These are phyloP conservation scores for Thyridium curvatum DNA, from an alignment of 2,329 filamentous ascomycete genomes.

Conservation along the genomic window DNA sequence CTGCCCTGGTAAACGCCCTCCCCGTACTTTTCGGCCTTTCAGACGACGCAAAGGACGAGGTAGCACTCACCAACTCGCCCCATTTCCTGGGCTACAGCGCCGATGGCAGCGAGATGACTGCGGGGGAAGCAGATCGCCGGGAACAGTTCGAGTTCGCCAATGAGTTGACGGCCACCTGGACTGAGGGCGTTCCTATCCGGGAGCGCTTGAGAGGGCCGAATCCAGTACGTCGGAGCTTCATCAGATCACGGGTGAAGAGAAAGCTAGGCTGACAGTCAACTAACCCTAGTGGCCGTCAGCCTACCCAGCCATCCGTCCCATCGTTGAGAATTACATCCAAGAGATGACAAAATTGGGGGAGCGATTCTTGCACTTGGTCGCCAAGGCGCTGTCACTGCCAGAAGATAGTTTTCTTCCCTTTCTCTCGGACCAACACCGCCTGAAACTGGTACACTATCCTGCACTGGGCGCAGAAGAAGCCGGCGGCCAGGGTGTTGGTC, in stretches of 20 bases:
- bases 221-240: constrained; percentile 21
- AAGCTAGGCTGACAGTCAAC: background rate
- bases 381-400: constrained; percentile 45
- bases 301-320: constrained; percentile 23
- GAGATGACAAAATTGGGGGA: constrained; percentile 44
- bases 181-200: constrained; percentile 24
- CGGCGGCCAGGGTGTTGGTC: constrained; percentile 46
- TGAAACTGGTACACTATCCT: constrained; percentile 53
- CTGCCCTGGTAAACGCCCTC: constrained; percentile 29
- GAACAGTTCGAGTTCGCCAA: constrained; percentile 58
- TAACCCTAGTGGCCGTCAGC: constrained; percentile 33
- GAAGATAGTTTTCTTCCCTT: constrained; percentile 43
- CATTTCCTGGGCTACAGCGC: constrained; percentile 56
- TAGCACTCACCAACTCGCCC: constrained; percentile 45
- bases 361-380: constrained; percentile 49
- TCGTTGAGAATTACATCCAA: constrained; percentile 41
- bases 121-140: constrained; percentile 41
- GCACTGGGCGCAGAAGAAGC: constrained; percentile 7
- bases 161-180: constrained; percentile 35
- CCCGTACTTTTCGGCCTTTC: constrained; percentile 37
- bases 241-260: background rate
- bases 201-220: constrained; percentile 41
- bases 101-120: constrained; percentile 48
- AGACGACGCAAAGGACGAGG: constrained; percentile 24
- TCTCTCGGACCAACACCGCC: constrained; percentile 49